Conservation (phyloP, 2,329 filamentous ascomycete genomes). For the Calonectria leucothoes region DNA sequence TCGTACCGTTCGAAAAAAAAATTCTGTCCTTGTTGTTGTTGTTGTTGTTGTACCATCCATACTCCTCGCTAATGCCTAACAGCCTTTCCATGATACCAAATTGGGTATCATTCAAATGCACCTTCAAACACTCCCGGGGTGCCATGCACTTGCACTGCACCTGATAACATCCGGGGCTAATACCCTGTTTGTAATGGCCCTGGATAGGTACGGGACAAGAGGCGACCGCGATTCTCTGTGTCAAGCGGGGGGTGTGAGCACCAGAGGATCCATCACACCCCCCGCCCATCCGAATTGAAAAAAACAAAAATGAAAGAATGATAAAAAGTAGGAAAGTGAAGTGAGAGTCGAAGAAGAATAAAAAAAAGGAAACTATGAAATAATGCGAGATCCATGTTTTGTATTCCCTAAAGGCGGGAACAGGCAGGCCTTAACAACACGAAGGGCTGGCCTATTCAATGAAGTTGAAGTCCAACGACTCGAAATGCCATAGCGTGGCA, state of each 20-base stretch:
- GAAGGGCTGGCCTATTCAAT: conserved; percentile 25
- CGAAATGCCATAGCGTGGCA: conserved; percentile 48
- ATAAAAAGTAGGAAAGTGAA: neutral
- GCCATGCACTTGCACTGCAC: neutral
- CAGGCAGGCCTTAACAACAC: neutral
- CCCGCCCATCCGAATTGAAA: neutral
- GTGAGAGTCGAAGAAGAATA: no score
- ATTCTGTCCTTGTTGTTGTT: neutral
- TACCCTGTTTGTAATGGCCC: neutral
- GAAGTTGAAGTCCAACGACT: conserved; percentile 48
- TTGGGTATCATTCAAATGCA: neutral
- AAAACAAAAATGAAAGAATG: neutral
- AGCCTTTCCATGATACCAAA: neutral
- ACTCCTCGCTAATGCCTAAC: neutral
- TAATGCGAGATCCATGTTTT: neutral
- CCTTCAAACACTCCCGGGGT: neutral
- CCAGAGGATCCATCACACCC: neutral
- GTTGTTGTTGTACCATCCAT: neutral
- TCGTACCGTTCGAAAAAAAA: neutral
- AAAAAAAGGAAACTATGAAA: neutral
- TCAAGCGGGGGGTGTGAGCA: no score
- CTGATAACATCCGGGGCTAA: neutral
- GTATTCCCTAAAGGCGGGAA: neutral
- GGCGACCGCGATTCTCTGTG: neutral
- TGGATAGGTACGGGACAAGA: neutral